Evolutionary conservation across 306 rosid species (phyloP).

Genomic region (Chamaecrista fasciculata): DNA sequence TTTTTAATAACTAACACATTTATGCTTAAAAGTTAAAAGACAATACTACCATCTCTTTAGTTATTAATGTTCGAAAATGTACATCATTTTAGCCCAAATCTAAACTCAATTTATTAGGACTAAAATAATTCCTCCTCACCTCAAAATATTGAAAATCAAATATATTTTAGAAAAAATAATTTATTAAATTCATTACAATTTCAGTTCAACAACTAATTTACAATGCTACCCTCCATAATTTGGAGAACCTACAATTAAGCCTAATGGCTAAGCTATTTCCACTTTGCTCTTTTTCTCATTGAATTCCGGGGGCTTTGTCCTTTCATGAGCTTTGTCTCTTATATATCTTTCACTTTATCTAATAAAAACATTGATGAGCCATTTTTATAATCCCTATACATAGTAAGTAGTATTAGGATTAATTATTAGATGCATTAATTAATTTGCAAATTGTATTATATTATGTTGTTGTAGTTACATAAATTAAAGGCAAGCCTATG

Average conservation of each 20-base stretch:
- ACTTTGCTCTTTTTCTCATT: conserved; percentile 16
- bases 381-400: background rate
- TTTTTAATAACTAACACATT: too few species aligned
- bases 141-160: too few species aligned
- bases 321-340: background rate
- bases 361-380: background rate
- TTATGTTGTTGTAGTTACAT: conserved; percentile 33
- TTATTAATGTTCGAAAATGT: too few species aligned
- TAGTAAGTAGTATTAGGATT: background rate
- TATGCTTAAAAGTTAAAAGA: too few species aligned
- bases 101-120: too few species aligned
- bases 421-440: conserved; percentile 19
- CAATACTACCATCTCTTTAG: too few species aligned
- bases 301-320: conserved; percentile 21
- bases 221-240: background rate
- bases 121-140: too few species aligned
- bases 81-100: too few species aligned
- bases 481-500: conserved; percentile 20
- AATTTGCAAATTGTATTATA: conserved; percentile 48
- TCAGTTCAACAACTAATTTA: too few species aligned
- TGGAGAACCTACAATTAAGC: background rate
- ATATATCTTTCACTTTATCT: background rate
- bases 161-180: too few species aligned
- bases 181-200: too few species aligned
- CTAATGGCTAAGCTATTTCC: conserved; percentile 29